Evolutionary conservation across 345 rosid species (phyloP).

Genomic region (Acer yangbiense): DNA sequence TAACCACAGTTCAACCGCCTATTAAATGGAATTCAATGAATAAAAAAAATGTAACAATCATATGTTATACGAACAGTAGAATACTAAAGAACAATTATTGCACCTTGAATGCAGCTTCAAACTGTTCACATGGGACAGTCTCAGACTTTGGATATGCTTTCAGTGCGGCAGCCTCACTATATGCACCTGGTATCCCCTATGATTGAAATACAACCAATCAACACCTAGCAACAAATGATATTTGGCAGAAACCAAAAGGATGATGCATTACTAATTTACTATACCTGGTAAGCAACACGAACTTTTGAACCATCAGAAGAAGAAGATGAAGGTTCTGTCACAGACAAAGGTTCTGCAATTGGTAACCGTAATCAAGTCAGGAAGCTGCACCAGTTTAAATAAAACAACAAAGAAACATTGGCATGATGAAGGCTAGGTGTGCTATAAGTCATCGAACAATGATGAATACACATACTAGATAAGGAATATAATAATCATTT

Average conservation of each 20-base stretch:
- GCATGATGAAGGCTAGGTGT: neutral
- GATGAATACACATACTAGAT: neutral
- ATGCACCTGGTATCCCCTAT: slow-evolving; percentile 91
- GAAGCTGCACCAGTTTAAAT: neutral
- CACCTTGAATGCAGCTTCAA: slow-evolving; percentile 89
- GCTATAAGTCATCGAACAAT: neutral
- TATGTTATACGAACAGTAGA: slow-evolving; percentile 11
- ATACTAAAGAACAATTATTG: slow-evolving; percentile 4
- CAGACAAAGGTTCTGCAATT: slow-evolving; percentile 15
- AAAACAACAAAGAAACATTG: neutral
- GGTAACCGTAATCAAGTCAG: slow-evolving; percentile 11
- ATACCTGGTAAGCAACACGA: slow-evolving; percentile 90
- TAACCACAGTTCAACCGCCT: slow-evolving; percentile 97
- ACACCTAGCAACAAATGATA: slow-evolving; percentile 21
- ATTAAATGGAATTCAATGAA: slow-evolving; percentile 21
- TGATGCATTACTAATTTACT: slow-evolving; percentile 19
- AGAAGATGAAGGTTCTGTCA: slow-evolving; percentile 24
- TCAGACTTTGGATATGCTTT: slow-evolving; percentile 88
- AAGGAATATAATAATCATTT: neutral
- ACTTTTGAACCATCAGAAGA: slow-evolving; percentile 51
- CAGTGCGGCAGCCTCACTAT: slow-evolving; percentile 88
- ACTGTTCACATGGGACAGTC: slow-evolving; percentile 86
- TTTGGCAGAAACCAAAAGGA: slow-evolving; percentile 18
- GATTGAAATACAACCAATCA: slow-evolving; percentile 24
- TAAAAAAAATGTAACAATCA: slow-evolving; percentile 1